Evolutionary conservation across 805 yeast species (phyloP).

Genomic region (Ogataea populi-albae): DNA sequence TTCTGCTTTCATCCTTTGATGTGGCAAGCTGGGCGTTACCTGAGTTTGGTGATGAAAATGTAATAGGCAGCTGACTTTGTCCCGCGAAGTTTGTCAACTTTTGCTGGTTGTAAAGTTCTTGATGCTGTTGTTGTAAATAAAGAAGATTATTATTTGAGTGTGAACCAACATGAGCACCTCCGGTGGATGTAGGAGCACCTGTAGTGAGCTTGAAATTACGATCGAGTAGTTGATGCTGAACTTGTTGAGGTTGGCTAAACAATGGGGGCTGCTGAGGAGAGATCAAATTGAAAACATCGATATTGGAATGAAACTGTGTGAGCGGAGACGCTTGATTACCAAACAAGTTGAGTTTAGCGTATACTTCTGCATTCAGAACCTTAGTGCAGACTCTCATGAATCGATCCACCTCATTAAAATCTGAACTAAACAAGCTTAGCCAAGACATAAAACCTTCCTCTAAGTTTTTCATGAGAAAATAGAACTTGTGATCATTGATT

Average conservation of each 20-base stretch:
- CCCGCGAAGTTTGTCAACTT: conserved; percentile 8
- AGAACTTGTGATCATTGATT: conserved; percentile 24
- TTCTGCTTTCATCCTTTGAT: conserved; percentile 11
- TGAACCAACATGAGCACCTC: conserved; percentile 3
- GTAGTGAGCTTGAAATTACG: conserved; percentile 12
- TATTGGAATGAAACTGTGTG: conserved; percentile 9
- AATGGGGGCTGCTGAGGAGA: conserved; percentile 19
- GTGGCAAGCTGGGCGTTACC: conserved; percentile 1
- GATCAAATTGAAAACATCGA: conserved; percentile 19
- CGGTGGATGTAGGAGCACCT: conserved; percentile 2
- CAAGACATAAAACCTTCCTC: conserved; percentile 26
- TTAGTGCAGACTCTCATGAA: conserved; percentile 13
- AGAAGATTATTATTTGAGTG: conserved; percentile 11
- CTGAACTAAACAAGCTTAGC: conserved; percentile 22
- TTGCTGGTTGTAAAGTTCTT: conserved; percentile 16
- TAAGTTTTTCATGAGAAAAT: conserved; percentile 25
- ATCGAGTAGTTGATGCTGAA: not conserved
- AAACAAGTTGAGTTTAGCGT: conserved; percentile 15
- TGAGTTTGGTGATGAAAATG: conserved; percentile 9
- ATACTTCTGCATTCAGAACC: conserved; percentile 20
- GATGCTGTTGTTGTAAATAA: conserved; percentile 18
- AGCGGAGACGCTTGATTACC: conserved; percentile 5
- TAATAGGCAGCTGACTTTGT: conserved; percentile 5
- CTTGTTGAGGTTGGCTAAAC: conserved; percentile 7
- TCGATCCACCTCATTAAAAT: conserved; percentile 10